Conservation (phyloP, 148 eudicot genomes). For the Camellia sinensis region DNA sequence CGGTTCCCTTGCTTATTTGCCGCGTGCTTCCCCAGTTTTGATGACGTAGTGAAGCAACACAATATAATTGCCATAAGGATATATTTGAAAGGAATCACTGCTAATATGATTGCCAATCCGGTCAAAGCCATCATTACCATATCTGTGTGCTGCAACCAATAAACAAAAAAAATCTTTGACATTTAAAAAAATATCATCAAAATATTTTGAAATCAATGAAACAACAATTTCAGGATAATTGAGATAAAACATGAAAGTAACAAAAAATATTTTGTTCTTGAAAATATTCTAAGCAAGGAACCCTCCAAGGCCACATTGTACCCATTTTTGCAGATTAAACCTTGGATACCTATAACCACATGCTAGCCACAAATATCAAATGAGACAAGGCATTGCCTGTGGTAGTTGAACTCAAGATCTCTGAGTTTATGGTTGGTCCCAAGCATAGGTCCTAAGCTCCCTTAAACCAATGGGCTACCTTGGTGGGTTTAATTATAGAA, state of each 20-base stretch:
- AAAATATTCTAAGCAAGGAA: neutral
- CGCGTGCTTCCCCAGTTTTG: conserved; percentile 34
- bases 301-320: neutral
- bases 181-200: neutral
- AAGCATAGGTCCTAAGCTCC: no score
- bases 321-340: no score
- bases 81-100: conserved; percentile 63
- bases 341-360: no score
- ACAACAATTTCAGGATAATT: neutral
- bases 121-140: conserved; percentile 46
- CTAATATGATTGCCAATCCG: conserved; percentile 47
- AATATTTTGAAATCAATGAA: neutral
- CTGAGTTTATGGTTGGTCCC: no score
- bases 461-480: no score
- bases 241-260: neutral
- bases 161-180: neutral
- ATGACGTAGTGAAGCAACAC: conserved; percentile 39
- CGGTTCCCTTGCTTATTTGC: conserved; percentile 50
- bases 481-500: no score
- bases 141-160: conserved; percentile 63
- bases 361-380: no score
- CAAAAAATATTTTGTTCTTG: neutral
- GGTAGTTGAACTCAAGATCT: no score
- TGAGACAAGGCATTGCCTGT: no score
- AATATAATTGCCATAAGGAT: conserved; percentile 45